Evolutionary conservation across 495 filamentous ascomycete species (phyloP).

Genomic region (Neurospora sp.): DNA sequence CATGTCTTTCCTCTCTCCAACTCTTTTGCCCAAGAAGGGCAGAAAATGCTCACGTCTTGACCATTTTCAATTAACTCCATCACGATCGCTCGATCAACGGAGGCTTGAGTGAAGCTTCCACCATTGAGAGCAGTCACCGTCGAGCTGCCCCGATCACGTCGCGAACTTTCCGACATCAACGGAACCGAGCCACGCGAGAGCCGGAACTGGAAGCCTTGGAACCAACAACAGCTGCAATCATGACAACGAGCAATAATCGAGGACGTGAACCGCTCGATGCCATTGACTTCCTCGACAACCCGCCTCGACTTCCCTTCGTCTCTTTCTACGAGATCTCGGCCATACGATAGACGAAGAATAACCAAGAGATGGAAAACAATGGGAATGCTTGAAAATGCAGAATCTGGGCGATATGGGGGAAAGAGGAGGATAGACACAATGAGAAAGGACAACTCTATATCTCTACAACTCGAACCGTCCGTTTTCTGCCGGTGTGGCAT

Average conservation of each 20-base stretch:
- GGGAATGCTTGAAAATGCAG: background rate
- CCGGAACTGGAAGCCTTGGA: background rate
- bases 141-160: background rate
- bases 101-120: background rate
- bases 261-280: background rate
- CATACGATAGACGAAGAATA: background rate
- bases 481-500: background rate
- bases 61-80: background rate
- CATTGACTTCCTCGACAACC: background rate
- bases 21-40: background rate
- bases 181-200: background rate
- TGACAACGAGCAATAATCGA: background rate
- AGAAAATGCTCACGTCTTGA: background rate
- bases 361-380: background rate
- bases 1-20: background rate
- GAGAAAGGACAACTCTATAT: background rate
- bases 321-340: background rate
- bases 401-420: background rate
- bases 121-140: background rate
- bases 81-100: background rate
- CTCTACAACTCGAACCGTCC: background rate
- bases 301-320: background rate
- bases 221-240: background rate
- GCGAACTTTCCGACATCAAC: background rate
- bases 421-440: background rate